These are phyloP conservation scores for Discostella pseudostelligera DNA, from an alignment of 108 stramenopile species.

Conservation along the genomic window DNA sequence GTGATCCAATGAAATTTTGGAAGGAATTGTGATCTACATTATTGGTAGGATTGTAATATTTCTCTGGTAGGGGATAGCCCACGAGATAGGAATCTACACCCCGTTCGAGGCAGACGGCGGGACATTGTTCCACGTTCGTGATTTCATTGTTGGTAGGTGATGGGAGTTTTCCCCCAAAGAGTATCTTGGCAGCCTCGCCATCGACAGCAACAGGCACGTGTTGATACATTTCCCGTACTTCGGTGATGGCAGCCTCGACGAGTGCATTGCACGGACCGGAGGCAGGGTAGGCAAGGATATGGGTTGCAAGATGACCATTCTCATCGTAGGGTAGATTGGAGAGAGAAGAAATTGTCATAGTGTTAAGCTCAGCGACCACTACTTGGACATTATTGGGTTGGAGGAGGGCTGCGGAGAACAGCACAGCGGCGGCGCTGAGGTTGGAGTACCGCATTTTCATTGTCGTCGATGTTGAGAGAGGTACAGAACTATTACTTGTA, in stretches of 20 bases:
- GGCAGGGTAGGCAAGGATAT: conserved; percentile 46
- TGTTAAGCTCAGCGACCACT: neutral
- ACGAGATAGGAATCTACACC: conserved; percentile 41
- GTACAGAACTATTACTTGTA: too few species aligned
- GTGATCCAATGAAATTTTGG: conserved; percentile 14
- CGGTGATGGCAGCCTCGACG: conserved; percentile 4
- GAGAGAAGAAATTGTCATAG: conserved; percentile 13
- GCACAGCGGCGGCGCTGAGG: too few species aligned
- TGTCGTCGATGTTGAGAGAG: too few species aligned
- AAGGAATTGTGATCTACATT: conserved; percentile 36
- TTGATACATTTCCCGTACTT: conserved; percentile 6
- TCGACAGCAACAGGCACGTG: conserved; percentile 35
- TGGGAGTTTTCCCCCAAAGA: conserved; percentile 19
- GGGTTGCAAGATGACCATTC: conserved; percentile 38
- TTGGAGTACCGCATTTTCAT: too few species aligned
- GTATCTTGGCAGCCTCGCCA: conserved; percentile 27
- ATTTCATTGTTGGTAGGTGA: neutral
- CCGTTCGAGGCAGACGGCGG: conserved; percentile 49
- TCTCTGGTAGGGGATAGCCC: conserved; percentile 39
- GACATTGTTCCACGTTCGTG: conserved; percentile 24
- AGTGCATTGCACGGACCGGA: conserved; percentile 33
- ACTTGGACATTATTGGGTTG: neutral
- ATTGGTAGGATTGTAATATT: conserved; percentile 25
- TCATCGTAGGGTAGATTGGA: conserved; percentile 48
- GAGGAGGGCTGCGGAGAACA: too few species aligned